Base-by-base conservation (phyloP, 495 filamentous ascomycete species). In the Podospora comata region DNA sequence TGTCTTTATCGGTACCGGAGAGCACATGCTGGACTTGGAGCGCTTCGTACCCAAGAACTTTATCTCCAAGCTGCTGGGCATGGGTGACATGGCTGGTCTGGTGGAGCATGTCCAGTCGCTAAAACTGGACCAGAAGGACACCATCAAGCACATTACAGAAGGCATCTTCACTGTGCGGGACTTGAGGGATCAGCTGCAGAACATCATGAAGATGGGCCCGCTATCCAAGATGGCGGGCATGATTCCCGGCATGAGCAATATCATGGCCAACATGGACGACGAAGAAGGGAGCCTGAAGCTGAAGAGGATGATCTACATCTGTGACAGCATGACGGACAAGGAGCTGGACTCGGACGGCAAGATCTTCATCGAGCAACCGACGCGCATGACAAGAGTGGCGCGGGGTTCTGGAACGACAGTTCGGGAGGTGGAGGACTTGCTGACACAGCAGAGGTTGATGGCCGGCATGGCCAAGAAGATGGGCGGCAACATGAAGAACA, bases 121-220 rank as follows among this genome's bases (percentile, higher is more conserved):
- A 61, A 98, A 97, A 76, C 87, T 97, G 55, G 94, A 99, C 75
- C 93, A 97, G 65, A 97, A 98, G 80, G 95, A 97, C 71, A 97
- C 95, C 15, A 97, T 98, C 86, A 98, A 98, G 84, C 94, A 99
- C 79, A 94, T 99, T 67, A 89, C 91, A 11, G 94, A 96, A 74
- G 95, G 95, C 61, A 93, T 97, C 69, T 99, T 98, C 81, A 97
- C 96, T 0, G 80, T 99, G 60, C 90, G 95, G 62, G 95, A 99
- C 77, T 86, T 99, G 69, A 88, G 96, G 32, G 95, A 98, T 74
- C 96, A 99, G 79, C 87, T 99, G 32, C 88, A 89, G 54, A 98
- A 97, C 66, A 97, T 99, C 77, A 97, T 97, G 94, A 99, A 99
- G 80, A 98, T 99, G 95, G 95, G 95, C 0, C 95, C 95, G 1